A percentile compares a stretch with the other conserved stretches of the same genome.
phyloP scores from a whole-genome alignment of 192 early-diverging fungal genomes.

The Linnemannia elongata region DNA sequence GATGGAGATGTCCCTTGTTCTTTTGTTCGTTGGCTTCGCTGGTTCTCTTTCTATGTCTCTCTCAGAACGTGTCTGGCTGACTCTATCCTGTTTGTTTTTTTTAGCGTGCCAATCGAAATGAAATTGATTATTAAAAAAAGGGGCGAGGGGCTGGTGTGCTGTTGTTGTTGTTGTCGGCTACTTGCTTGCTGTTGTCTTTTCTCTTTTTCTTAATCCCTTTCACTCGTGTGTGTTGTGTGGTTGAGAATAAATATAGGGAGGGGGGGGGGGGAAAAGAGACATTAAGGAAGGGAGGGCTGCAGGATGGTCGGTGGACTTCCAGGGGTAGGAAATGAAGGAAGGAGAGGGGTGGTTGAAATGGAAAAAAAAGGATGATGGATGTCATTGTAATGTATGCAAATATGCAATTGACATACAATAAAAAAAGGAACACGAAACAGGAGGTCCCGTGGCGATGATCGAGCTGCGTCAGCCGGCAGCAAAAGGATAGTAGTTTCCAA shows the following conservation, averaged over 20 bases:
- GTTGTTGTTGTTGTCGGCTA: neutral
- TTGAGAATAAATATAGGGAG: neutral
- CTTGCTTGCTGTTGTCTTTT: neutral
- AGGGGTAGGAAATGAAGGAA: neutral
- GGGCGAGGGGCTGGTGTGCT: neutral
- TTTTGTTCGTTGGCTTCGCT: neutral
- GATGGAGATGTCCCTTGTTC: neutral
- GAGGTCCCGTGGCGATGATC: neutral
- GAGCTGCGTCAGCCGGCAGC: no score
- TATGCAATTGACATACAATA: neutral
- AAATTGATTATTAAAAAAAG: slow-evolving; percentile 9
- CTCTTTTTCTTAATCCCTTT: neutral
- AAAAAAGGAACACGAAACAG: slow-evolving; percentile 1
- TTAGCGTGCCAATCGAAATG: slow-evolving; percentile 1
- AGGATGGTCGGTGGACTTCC: neutral
- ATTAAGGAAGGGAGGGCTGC: neutral
- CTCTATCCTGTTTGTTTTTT: neutral
- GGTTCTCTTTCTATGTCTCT: neutral
- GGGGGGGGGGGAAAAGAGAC: neutral
- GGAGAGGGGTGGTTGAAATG: neutral
- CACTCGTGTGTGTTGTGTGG: neutral
- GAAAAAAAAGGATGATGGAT: neutral
- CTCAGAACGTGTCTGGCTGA: neutral
- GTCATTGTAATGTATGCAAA: neutral
- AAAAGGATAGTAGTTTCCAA: no score